Base-by-base conservation (phyloP, 2,329 filamentous ascomycete species). In the Colletotrichum lupini region DNA sequence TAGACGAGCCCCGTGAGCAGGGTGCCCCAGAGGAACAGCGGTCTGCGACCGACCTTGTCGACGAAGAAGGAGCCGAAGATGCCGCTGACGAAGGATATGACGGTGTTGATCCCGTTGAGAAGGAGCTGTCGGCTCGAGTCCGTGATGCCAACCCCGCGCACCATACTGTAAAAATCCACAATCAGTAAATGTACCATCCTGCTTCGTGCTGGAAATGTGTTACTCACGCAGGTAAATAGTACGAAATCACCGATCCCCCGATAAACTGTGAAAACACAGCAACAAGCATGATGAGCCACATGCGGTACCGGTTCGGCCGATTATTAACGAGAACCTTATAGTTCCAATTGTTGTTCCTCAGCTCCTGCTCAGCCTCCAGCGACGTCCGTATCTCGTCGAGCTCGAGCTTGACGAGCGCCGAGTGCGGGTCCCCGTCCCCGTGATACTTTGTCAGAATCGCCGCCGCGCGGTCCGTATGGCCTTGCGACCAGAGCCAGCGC, bases 201-300 rank as follows among this genome's bases (percentile, higher is more conserved):
- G 7, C 62, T 66, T 83, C 84, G 67, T 86, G 85, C 78, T 85
- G 84, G 78, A 81, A 79, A 55, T 80, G 83, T 53, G 83, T 79
- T 74, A 84, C 80, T 1, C 75, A 53, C 19, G 52, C 52, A 24
- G 52, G 84, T 35, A 84, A 81, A 73, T 87, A 88, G 77, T 87
- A 87, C 46, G 80, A 83, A 67, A 87, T 83, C 19, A 88, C 79
- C 55, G 82, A 84, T 76, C 87, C 87, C 11, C 86, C 86, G 52
- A 82, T 84, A 79, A 86, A 86, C 77, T 88, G 85, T 0, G 85
- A 85, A 76, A 87, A 86, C 26, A 88, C 76, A 67, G 86, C 87
- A 9, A 87, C 81, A 2, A 85, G 85, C 58, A 85, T 78, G n/a
- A 86, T 79, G 28, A 89, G 80, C 60, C 83, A 77, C 46, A 89